Base-by-base conservation (phyloP, 768 basidiomycete species). In the Leccinum incarnatum region DNA sequence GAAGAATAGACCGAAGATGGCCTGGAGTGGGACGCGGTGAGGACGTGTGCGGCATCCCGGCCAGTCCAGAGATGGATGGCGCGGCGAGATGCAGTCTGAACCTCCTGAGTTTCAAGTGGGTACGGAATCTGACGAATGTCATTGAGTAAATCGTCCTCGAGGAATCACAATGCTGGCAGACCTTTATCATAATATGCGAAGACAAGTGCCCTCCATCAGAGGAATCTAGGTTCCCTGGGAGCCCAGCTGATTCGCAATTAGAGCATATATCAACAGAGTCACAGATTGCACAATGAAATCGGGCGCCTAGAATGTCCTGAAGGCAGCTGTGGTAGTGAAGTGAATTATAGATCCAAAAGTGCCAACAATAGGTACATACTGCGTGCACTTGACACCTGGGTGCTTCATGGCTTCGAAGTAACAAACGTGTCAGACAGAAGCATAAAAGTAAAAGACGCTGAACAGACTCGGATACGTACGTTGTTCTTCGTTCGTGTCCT, bases 161-260 rank as follows among this genome's bases (percentile, higher is more conserved):
- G 25, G 19, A n/a, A 52, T 34, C 0, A 42, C 30, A n/a, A 29
- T 8, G 27, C 5, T 14, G 25, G 55, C 70, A 49, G 59, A 91
- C 94, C 85, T 98, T 98, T 74, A 98, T 91, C 82, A 96, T 83
- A 63, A 96, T 94, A 68, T 98, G 95, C 2, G 90, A 88, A 15
- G 89, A 91, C 55, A 81, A 80, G 63, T 93, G 92, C 0, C 89
- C 91, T 5, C 85, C 88, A 42, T 91, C 88, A 1, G 82, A 78
- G 1, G 88, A 85, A 59, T 92, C 87, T 10, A 93, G 74, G 58
- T 91, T 92, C 6, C 91, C 91, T 2, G 92, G 91, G 34, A 94
- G 78, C 29, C 92, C 92, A 27, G 88, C 91, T 11, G 89, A 87
- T 70, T 94, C 92, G 69, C 92, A 94, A 63, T 92, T 91, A 17